Conservation (phyloP, 257 asterid genomes). For the Ehretia macrophylla region DNA sequence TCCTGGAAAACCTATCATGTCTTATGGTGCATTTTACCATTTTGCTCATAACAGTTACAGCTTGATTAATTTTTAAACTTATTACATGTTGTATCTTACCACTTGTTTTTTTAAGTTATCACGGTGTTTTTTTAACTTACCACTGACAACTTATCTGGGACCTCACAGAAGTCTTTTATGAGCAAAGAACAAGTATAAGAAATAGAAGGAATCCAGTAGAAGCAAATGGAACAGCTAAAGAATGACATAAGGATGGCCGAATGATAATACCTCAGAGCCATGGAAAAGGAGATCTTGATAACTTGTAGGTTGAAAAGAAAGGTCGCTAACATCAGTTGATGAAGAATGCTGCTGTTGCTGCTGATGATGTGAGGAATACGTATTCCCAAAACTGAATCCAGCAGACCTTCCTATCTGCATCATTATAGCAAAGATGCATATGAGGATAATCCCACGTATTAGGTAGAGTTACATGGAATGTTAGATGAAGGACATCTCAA, state of each 20-base stretch:
- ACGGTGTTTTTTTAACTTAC: no score
- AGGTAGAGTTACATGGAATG: neutral
- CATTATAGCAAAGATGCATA: conserved; percentile 19
- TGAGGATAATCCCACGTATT: neutral
- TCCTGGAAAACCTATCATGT: no score
- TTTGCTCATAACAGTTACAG: no score
- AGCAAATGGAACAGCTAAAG: no score
- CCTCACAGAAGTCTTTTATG: neutral
- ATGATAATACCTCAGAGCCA: conserved; percentile 56
- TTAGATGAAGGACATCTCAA: neutral
- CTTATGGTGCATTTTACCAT: no score
- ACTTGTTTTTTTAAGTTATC: no score
- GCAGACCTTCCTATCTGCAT: conserved; percentile 77
- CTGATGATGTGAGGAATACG: conserved; percentile 61
- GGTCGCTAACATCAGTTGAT: conserved; percentile 56
- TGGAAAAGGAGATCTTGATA: conserved; percentile 67
- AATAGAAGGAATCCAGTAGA: no score
- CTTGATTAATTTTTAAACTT: no score
- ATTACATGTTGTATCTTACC: no score
- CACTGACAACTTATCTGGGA: no score
- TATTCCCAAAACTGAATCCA: conserved; percentile 66
- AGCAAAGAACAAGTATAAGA: neutral
- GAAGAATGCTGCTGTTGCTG: conserved; percentile 75
- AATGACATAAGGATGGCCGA: conserved; percentile 38
- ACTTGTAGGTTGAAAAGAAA: conserved; percentile 55